Evolutionary conservation across 306 rosid genomes (phyloP).

Genomic region (Arachis stenosperma): DNA sequence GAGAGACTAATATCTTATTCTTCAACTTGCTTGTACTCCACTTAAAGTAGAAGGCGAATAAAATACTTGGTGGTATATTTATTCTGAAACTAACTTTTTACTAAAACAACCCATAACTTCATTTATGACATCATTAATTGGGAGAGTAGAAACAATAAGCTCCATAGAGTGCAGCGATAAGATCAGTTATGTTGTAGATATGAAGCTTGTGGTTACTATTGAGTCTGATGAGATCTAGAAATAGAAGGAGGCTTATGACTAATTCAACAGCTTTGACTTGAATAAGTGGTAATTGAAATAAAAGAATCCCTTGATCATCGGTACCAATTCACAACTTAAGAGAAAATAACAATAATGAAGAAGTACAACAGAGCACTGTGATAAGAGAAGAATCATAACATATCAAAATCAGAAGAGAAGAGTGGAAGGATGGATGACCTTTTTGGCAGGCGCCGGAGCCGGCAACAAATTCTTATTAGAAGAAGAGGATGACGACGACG

Average conservation of each 20-base stretch:
- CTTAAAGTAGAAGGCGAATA: too few relatives aligned
- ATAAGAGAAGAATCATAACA: too few relatives aligned
- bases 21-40: background rate
- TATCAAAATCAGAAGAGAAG: background rate
- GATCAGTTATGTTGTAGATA: conserved; percentile 32
- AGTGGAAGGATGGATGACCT: conserved; percentile 37
- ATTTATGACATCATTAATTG: background rate
- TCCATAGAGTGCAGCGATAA: conserved; percentile 5
- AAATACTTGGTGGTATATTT: too few relatives aligned
- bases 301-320: too few relatives aligned
- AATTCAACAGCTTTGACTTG: background rate
- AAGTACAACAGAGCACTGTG: background rate
- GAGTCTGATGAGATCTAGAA: background rate
- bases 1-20: background rate
- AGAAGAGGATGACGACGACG: conserved; percentile 12
- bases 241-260: background rate
- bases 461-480: conserved; percentile 50
- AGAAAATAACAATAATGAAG: background rate
- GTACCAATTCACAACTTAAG: too few relatives aligned
- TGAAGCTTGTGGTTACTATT: background rate
- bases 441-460: conserved; percentile 52
- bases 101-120: background rate
- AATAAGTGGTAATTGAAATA: background rate
- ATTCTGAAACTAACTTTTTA: too few relatives aligned
- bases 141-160: background rate